phyloP scores from a whole-genome alignment of 2,329 filamentous ascomycete species.

The Polytolypa hystricis region DNA sequence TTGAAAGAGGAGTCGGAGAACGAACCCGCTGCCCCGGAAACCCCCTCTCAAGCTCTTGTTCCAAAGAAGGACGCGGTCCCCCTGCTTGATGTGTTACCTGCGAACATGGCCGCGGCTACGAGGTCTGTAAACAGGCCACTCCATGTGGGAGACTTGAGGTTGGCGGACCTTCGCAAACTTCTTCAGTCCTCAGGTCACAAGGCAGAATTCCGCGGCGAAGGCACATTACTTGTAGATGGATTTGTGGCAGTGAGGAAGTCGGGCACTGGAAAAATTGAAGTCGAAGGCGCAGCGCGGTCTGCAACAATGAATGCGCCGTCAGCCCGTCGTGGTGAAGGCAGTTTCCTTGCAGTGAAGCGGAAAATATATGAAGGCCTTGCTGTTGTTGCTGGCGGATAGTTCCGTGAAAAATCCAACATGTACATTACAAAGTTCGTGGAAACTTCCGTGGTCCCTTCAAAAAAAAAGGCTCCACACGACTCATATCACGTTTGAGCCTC shows the following conservation, averaged over 20 bases:
- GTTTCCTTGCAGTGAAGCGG: conserved; percentile 76
- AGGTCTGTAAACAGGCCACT: conserved; percentile 73
- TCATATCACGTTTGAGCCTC: too few relatives aligned
- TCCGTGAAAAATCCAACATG: too few relatives aligned
- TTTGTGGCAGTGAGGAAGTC: conserved; percentile 82
- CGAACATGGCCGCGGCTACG: conserved; percentile 57
- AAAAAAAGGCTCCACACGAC: too few relatives aligned
- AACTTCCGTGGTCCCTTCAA: too few relatives aligned
- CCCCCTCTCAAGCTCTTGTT: conserved; percentile 14
- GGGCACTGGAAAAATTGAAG: conserved; percentile 73
- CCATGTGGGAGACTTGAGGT: conserved; percentile 83
- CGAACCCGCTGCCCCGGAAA: conserved; percentile 15
- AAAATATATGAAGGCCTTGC: conserved; percentile 92
- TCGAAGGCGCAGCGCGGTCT: conserved; percentile 61
- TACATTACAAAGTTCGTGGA: too few relatives aligned
- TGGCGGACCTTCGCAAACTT: conserved; percentile 75
- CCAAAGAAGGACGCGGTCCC: conserved; percentile 31
- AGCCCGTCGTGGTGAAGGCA: conserved; percentile 44
- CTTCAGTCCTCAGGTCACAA: conserved; percentile 74
- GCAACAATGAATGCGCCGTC: conserved; percentile 31
- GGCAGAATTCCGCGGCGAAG: conserved; percentile 88
- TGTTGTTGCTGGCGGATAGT: conserved; percentile 71
- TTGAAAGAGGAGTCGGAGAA: conserved; percentile 36
- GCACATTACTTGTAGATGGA: conserved; percentile 79
- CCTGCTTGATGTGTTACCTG: conserved; percentile 48